phyloP scores from a whole-genome alignment of 805 yeast species.

The Ogataea thermomethanolica region DNA sequence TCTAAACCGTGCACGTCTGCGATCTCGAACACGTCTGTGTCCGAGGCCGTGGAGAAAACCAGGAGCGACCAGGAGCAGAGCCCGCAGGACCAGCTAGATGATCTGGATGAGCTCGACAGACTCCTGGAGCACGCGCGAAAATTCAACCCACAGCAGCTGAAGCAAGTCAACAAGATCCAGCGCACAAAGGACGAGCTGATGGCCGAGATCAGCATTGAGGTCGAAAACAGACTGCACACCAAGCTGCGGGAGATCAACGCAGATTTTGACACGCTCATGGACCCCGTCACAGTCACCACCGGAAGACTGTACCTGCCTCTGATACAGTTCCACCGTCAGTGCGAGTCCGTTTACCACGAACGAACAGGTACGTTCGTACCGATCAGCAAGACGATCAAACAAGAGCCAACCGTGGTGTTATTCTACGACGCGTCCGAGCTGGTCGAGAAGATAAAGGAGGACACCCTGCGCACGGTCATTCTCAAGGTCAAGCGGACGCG shows the following conservation, averaged over 20 bases:
- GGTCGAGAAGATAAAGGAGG: slow-evolving; percentile 32
- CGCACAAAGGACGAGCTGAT: slow-evolving; percentile 50
- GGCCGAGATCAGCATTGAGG: slow-evolving; percentile 45
- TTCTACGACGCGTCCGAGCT: slow-evolving; percentile 47
- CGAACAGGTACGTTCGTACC: slow-evolving; percentile 55
- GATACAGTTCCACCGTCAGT: slow-evolving; percentile 50
- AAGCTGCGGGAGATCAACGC: slow-evolving; percentile 29
- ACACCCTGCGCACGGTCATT: slow-evolving; percentile 26
- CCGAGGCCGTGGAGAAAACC: background rate
- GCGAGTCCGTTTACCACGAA: slow-evolving; percentile 46
- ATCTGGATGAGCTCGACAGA: slow-evolving; percentile 16
- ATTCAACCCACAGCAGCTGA: slow-evolving; percentile 18
- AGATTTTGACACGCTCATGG: slow-evolving; percentile 14
- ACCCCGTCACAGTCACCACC: slow-evolving; percentile 20
- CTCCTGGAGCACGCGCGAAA: slow-evolving; percentile 21
- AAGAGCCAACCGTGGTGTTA: slow-evolving; percentile 44
- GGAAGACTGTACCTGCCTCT: slow-evolving; percentile 36
- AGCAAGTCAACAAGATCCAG: slow-evolving; percentile 34
- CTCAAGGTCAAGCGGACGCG: slow-evolving; percentile 22
- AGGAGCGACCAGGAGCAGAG: background rate
- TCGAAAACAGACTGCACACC: slow-evolving; percentile 34
- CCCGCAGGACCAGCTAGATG: background rate
- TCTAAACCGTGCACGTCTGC: too few species aligned
- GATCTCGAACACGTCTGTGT: too few species aligned
- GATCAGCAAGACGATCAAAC: slow-evolving; percentile 32